Conservation (phyloP, 192 early-diverging fungal species). For the Coemansia sp. region DNA sequence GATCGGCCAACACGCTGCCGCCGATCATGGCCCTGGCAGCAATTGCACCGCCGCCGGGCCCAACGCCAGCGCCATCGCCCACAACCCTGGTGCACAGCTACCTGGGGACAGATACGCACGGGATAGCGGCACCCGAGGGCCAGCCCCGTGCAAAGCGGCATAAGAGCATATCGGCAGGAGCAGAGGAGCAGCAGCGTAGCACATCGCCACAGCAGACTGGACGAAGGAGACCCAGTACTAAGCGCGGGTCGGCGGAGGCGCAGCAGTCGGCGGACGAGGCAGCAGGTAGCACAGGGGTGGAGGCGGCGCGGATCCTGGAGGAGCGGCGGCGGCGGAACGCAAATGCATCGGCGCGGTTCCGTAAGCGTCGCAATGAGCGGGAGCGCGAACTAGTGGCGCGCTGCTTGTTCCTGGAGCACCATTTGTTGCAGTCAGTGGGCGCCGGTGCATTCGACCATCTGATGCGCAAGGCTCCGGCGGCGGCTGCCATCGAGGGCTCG, state of each 20-base stretch:
- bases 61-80: background rate
- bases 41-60: background rate
- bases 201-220: background rate
- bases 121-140: background rate
- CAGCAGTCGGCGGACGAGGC: slow-evolving; percentile 9
- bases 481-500: slow-evolving; percentile 3
- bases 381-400: slow-evolving; percentile 59
- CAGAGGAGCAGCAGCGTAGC: background rate
- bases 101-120: background rate
- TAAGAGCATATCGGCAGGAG: background rate
- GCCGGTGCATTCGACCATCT: slow-evolving; percentile 22
- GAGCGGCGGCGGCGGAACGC: slow-evolving; percentile 66
- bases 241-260: background rate
- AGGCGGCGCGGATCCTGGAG: slow-evolving; percentile 56
- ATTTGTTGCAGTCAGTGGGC: slow-evolving; percentile 28
- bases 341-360: slow-evolving; percentile 63
- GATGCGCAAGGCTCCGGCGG: slow-evolving; percentile 35
- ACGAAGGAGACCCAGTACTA: background rate
- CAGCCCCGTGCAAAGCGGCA: background rate
- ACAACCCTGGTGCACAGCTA: background rate
- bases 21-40: slow-evolving; percentile 1
- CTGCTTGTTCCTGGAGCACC: slow-evolving; percentile 57
- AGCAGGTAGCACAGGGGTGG: background rate
- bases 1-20: background rate
- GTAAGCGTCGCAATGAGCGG: slow-evolving; percentile 65